These are phyloP conservation scores for Aspergillus panamensis DNA, from an alignment of 495 filamentous ascomycete species.

Conservation along the genomic window DNA sequence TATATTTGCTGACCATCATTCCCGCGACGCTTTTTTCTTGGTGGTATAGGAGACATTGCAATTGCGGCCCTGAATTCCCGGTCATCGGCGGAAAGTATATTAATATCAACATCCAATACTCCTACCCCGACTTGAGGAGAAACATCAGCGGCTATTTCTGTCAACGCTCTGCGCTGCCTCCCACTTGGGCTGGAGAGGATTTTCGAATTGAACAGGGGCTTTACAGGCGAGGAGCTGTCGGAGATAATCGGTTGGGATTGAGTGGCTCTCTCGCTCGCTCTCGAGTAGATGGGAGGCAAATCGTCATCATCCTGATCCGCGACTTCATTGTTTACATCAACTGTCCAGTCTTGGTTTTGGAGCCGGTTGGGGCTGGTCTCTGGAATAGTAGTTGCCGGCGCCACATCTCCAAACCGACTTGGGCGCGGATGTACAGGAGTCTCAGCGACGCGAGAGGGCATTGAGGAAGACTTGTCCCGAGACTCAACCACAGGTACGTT, in stretches of 20 bases:
- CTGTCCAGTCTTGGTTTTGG: slow-evolving; percentile 27
- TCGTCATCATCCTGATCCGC: slow-evolving; percentile 43
- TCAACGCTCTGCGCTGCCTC: slow-evolving; percentile 40
- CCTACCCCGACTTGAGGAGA: slow-evolving; percentile 37
- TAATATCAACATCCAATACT: slow-evolving; percentile 40
- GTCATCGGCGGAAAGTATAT: slow-evolving; percentile 44
- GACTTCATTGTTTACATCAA: slow-evolving; percentile 27
- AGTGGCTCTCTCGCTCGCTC: slow-evolving; percentile 18
- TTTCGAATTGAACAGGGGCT: slow-evolving; percentile 27
- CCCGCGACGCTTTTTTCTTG: slow-evolving; percentile 40
- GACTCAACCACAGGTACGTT: slow-evolving; percentile 7
- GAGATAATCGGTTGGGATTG: slow-evolving; percentile 25
- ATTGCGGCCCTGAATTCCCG: slow-evolving; percentile 38
- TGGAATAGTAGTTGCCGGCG: slow-evolving; percentile 36
- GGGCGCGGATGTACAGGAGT: slow-evolving; percentile 35
- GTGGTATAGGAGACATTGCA: slow-evolving; percentile 35
- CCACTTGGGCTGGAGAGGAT: slow-evolving; percentile 43
- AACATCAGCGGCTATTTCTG: slow-evolving; percentile 45
- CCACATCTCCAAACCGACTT: slow-evolving; percentile 27
- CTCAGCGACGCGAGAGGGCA: slow-evolving; percentile 42
- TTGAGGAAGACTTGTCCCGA: slow-evolving; percentile 37
- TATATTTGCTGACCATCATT: slow-evolving; percentile 33
- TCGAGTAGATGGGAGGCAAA: slow-evolving; percentile 35
- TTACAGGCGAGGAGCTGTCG: slow-evolving; percentile 33
- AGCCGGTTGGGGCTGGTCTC: slow-evolving; percentile 40